Conservation (phyloP, 345 rosid species). For the Acer yangbiense region DNA sequence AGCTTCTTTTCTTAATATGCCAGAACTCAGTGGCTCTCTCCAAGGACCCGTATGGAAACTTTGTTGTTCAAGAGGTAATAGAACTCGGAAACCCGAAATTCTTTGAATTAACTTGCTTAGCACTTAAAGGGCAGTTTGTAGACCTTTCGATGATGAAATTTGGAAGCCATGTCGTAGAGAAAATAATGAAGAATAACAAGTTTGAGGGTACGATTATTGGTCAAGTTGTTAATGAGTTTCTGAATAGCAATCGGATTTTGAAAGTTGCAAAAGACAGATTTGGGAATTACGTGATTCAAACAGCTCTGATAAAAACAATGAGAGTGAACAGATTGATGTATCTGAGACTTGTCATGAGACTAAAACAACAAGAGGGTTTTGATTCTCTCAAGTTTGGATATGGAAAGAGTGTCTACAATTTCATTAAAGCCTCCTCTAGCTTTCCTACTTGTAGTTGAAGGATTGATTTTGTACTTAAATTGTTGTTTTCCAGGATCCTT, state of each 20-base stretch:
- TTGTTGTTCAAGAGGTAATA: slow-evolving; percentile 31
- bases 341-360: slow-evolving; percentile 17
- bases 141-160: slow-evolving; percentile 27
- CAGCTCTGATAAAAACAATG: slow-evolving; percentile 26
- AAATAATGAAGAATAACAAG: slow-evolving; percentile 17
- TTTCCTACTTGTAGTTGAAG: no score
- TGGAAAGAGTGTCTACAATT: slow-evolving; percentile 25
- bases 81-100: slow-evolving; percentile 13
- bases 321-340: neutral
- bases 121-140: slow-evolving; percentile 1
- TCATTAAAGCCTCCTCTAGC: neutral
- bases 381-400: slow-evolving; percentile 7
- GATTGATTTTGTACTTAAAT: no score
- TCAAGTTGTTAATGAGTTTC: slow-evolving; percentile 15
- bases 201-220: neutral
- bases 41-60: slow-evolving; percentile 30
- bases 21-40: neutral
- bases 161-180: slow-evolving; percentile 37
- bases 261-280: slow-evolving; percentile 19
- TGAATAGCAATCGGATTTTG: slow-evolving; percentile 13
- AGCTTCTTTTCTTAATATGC: slow-evolving; percentile 9
- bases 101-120: neutral
- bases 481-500: no score
- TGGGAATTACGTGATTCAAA: slow-evolving; percentile 41
- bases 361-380: neutral